These are phyloP conservation scores for Porcisia deanei DNA, from an alignment of 208 protist species.

Conservation along the genomic window DNA sequence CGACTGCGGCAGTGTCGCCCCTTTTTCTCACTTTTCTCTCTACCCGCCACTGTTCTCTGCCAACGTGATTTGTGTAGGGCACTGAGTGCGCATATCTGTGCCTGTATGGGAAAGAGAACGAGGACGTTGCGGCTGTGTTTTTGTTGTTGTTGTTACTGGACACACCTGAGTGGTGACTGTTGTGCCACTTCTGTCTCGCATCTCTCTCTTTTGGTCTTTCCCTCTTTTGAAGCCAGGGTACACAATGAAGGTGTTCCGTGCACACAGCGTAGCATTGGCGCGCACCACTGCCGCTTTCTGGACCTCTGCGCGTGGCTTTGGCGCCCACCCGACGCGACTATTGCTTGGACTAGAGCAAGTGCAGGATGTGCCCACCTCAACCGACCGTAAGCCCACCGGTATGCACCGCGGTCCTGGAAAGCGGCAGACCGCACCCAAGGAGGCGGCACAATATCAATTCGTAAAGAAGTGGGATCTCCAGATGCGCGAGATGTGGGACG, in stretches of 20 bases:
- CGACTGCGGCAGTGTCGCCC: too few relatives aligned
- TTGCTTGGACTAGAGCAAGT: slow-evolving; percentile 78
- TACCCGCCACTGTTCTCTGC: too few relatives aligned
- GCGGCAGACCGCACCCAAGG: slow-evolving; percentile 74
- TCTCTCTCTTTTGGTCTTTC: neutral
- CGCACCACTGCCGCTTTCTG: neutral
- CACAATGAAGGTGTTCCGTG: slow-evolving; percentile 1
- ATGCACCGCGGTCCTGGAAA: slow-evolving; percentile 87
- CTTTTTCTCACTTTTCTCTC: too few relatives aligned
- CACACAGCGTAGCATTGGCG: neutral
- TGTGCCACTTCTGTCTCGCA: neutral
- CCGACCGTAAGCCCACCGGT: slow-evolving; percentile 71
- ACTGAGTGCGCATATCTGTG: too few relatives aligned
- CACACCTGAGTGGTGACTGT: neutral
- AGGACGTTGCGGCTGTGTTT: neutral
- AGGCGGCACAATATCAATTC: slow-evolving; percentile 81
- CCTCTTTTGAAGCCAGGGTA: neutral
- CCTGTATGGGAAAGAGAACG: neutral
- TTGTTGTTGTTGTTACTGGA: too few relatives aligned
- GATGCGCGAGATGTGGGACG: slow-evolving; percentile 86
- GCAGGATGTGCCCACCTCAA: slow-evolving; percentile 86
- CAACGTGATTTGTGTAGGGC: too few relatives aligned
- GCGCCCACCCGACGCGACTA: slow-evolving; percentile 29
- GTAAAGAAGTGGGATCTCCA: slow-evolving; percentile 85
- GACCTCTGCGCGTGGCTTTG: slow-evolving; percentile 10